Percentiles rank a stretch among this genome's conserved stretches.
Conservation (phyloP, 768 basidiomycete species). For the Tricholoma terreum region DNA sequence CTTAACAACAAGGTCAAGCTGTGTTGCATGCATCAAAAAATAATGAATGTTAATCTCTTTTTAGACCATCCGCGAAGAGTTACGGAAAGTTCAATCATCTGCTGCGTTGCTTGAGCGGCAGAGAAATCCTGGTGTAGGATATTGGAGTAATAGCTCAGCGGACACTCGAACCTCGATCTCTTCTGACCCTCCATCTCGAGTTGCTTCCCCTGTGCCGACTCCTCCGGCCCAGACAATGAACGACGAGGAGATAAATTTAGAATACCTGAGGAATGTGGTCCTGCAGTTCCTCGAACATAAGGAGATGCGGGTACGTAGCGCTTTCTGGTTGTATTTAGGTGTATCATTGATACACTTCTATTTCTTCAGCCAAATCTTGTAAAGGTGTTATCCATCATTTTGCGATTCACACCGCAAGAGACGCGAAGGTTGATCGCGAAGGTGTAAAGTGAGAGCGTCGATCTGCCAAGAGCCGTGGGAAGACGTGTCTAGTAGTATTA, state of each 20-base stretch:
- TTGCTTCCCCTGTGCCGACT: slow-evolving; percentile 34
- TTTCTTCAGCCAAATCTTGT: slow-evolving; percentile 47
- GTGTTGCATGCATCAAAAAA: background rate
- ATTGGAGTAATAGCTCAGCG: slow-evolving; percentile 63
- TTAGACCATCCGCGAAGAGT: slow-evolving; percentile 87
- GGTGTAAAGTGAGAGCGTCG: slow-evolving; percentile 35
- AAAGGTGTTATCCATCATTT: slow-evolving; percentile 85
- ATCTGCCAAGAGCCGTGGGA: background rate
- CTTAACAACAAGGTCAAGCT: slow-evolving; percentile 70
- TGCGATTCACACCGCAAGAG: slow-evolving; percentile 95
- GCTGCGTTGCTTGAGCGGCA: slow-evolving; percentile 86
- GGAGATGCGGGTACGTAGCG: slow-evolving; percentile 84
- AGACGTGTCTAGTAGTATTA: too few relatives aligned
- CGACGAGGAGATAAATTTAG: slow-evolving; percentile 93
- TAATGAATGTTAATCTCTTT: background rate
- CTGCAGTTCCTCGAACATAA: slow-evolving; percentile 97
- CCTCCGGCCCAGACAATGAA: slow-evolving; percentile 36
- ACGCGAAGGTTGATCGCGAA: slow-evolving; percentile 86
- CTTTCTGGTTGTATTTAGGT: background rate
- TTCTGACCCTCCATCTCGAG: slow-evolving; percentile 32
- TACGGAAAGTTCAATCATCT: slow-evolving; percentile 94
- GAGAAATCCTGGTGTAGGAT: slow-evolving; percentile 91
- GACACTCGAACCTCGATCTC: slow-evolving; percentile 38
- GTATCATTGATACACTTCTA: background rate
- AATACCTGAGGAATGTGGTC: slow-evolving; percentile 95